Evolutionary conservation across 805 yeast species (phyloP).

Genomic region (Barnettozyma salicaria): DNA sequence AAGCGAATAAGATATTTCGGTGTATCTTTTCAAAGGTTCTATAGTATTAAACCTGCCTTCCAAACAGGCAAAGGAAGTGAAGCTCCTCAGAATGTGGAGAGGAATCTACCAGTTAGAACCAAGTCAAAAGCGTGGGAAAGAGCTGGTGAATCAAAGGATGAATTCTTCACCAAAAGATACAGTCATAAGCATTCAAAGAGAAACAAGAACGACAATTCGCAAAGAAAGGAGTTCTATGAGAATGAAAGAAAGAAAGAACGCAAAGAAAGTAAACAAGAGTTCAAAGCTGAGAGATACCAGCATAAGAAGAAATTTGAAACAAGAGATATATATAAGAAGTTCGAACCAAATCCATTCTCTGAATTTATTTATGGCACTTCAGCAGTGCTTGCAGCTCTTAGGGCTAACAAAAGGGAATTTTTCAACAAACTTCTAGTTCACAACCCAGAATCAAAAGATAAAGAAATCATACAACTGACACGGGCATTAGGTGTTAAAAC

Average conservation of each 20-base stretch:
- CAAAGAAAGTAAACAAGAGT: conserved; percentile 5
- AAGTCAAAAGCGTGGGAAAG: conserved; percentile 60
- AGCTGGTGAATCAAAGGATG: conserved; percentile 54
- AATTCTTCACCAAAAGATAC: conserved; percentile 54
- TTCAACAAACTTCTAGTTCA: conserved; percentile 47
- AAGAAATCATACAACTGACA: conserved; percentile 44
- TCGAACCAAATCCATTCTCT: conserved; percentile 39
- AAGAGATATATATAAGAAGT: conserved; percentile 19
- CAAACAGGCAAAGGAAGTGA: not conserved
- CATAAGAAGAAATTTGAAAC: conserved; percentile 16
- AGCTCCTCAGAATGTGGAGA: conserved; percentile 30
- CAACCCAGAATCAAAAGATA: conserved; percentile 30
- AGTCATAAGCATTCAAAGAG: conserved; percentile 58
- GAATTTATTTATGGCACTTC: conserved; percentile 77
- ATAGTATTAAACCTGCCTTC: conserved; percentile 17
- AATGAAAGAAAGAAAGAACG: conserved; percentile 16
- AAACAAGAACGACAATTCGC: conserved; percentile 16
- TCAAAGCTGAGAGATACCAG: conserved; percentile 13
- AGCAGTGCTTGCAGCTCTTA: conserved; percentile 65
- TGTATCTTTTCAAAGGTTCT: not conserved
- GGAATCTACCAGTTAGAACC: conserved; percentile 35
- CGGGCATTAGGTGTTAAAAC: conserved; percentile 25
- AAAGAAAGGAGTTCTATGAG: conserved; percentile 18
- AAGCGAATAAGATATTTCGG: conserved; percentile 4
- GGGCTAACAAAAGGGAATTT: conserved; percentile 46